phyloP scores from a whole-genome alignment of 495 filamentous ascomycete genomes.

The Neurospora intermedia region DNA sequence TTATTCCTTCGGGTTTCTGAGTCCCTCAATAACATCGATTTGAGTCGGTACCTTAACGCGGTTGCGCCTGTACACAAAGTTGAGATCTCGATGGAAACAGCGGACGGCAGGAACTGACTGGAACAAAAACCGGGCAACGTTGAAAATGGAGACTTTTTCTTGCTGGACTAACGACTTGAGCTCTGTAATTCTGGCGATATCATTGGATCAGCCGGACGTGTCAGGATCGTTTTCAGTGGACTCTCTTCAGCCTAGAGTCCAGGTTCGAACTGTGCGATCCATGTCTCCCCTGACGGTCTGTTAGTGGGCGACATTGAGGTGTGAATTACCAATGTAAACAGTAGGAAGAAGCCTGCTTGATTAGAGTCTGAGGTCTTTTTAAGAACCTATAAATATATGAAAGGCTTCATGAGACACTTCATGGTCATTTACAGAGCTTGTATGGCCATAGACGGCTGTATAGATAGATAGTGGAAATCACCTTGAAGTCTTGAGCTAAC shows the following conservation, averaged over 20 bases:
- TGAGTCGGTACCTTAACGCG: background rate
- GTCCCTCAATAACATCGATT: background rate
- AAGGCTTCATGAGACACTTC: background rate
- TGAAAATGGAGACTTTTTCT: background rate
- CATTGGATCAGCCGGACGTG: background rate
- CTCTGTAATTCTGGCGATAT: background rate
- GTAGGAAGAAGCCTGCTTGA: accelerated
- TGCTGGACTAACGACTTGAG: background rate
- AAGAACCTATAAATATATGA: background rate
- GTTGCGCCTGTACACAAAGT: background rate
- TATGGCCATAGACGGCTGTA: background rate
- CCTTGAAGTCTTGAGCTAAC: background rate
- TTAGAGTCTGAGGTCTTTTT: background rate
- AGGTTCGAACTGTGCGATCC: background rate
- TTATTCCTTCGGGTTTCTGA: background rate
- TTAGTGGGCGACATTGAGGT: background rate
- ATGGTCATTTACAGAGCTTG: background rate
- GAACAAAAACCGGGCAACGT: background rate
- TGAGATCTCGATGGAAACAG: background rate
- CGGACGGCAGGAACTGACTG: background rate
- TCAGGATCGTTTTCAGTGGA: background rate
- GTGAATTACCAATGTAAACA: background rate
- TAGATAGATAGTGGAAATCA: background rate
- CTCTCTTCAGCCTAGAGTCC: background rate
- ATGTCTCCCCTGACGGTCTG: background rate